Evolutionary conservation across 805 yeast genomes (phyloP).

Genomic region (Kodamaea jinghongensis): DNA sequence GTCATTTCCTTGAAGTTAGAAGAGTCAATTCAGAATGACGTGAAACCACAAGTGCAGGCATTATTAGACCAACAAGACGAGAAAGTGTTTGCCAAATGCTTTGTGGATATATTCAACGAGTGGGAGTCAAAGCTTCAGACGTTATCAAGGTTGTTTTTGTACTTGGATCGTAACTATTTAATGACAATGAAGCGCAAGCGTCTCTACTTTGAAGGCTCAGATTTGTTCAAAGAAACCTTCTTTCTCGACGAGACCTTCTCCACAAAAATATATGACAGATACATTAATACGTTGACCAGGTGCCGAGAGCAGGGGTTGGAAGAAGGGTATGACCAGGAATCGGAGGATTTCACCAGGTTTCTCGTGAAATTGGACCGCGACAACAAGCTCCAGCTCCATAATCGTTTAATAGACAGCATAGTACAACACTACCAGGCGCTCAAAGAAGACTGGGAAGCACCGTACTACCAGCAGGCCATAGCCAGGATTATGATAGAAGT

Average conservation of each 20-base stretch:
- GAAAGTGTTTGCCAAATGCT: constrained; percentile 5
- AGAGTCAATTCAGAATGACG: constrained; percentile 6
- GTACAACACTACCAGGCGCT: constrained; percentile 15
- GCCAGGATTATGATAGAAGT: constrained; percentile 11
- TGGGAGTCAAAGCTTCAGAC: constrained; percentile 26
- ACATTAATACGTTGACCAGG: constrained; percentile 7
- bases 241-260: constrained; percentile 6
- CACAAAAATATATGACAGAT: constrained; percentile 1
- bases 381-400: constrained; percentile 13
- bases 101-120: constrained; percentile 15
- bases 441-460: constrained; percentile 10
- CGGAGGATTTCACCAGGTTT: constrained; percentile 14
- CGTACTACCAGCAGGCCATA: constrained; percentile 13
- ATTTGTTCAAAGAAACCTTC: constrained; percentile 17
- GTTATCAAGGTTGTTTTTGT: constrained; percentile 31
- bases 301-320: constrained; percentile 5
- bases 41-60: constrained; percentile 1
- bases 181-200: constrained; percentile 14
- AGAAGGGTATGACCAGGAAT: constrained; percentile 6
- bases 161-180: constrained; percentile 35
- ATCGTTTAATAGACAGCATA: constrained; percentile 12
- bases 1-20: constrained; percentile 20
- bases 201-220: constrained; percentile 6
- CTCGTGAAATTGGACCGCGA: constrained; percentile 22
- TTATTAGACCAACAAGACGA: not conserved